Percentiles rank a stretch among this genome's conserved stretches.
Conservation (phyloP, 208 protist species). For the Strigomonas galati region DNA sequence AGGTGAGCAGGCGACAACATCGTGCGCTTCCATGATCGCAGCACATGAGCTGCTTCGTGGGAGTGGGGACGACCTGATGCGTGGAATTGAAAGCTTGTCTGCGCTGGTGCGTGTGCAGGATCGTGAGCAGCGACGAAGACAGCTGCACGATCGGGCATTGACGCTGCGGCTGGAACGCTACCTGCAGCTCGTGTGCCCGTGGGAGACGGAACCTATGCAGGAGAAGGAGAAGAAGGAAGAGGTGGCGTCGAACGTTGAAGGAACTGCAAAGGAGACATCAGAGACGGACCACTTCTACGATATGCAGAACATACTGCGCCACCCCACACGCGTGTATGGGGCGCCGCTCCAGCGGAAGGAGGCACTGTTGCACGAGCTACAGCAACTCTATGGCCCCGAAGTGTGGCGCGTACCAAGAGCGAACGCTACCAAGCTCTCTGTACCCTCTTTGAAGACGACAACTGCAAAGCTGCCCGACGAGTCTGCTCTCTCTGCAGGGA, state of each 20-base stretch:
- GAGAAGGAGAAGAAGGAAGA: too few relatives aligned
- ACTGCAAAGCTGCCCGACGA: too few relatives aligned
- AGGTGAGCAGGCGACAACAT: not conserved
- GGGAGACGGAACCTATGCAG: not conserved
- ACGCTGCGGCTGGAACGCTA: slow-evolving; percentile 6
- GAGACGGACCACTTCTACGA: not conserved
- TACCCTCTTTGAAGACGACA: too few relatives aligned
- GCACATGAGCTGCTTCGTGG: not conserved
- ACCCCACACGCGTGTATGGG: not conserved
- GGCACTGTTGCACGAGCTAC: slow-evolving; percentile 10
- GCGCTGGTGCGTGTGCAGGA: not conserved
- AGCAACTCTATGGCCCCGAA: slow-evolving; percentile 12
- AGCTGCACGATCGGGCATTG: slow-evolving; percentile 1
- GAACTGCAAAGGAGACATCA: too few relatives aligned
- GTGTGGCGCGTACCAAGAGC: not conserved
- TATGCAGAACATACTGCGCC: not conserved
- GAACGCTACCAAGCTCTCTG: not conserved
- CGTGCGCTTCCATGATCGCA: not conserved
- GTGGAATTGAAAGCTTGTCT: not conserved
- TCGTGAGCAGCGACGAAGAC: not conserved
- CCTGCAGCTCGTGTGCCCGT: not conserved
- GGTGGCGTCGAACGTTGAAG: too few relatives aligned
- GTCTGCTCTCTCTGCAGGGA: too few relatives aligned
- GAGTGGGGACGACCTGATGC: not conserved
- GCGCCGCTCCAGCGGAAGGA: slow-evolving; percentile 6